Base-by-base conservation (phyloP, 2,329 filamentous ascomycete species). In the Coniella lustricola region DNA sequence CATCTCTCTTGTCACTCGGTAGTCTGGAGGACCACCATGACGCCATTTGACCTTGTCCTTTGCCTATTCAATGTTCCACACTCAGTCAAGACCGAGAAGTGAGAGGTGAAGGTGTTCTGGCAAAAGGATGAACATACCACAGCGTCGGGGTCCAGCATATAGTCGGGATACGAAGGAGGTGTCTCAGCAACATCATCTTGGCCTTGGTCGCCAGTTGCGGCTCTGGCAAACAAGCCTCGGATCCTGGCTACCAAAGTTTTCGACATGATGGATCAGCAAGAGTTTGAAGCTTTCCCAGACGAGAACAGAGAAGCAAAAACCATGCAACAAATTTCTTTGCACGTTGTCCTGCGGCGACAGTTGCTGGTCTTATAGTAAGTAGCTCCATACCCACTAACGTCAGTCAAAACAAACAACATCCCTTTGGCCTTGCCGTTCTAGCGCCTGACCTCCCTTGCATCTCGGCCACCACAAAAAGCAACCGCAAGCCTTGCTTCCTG, bases 21-120 rank as follows among this genome's bases (percentile, higher is more conserved):
- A 85, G 59, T 85, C 80, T 1, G 82, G 82, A 35, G 77, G 70
- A 46, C 65, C 64, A 9, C 77, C 77, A 62, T 82, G 77, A 39
- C 81, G 69, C 81, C 81, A 85, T 47, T 71, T 67, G 10, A 74
- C 76, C 10, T 72, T 62, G 41, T 81, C 77, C 44, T 72, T 70
- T 44, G 48, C 45, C 50, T 52, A 21, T 20, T n/a, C 17, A 17
- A 13, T 10, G 14, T 7, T 25, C n/a, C 34, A 32, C 9, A 10
- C 25, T 52, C 39, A 52, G 50, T 25, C 22, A 29, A 43, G 46
- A 13, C 16, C n/a, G n/a, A n/a, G n/a, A n/a, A n/a, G n/a, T 21
- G 14, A n/a, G 18, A 9, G 8, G 14, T 21, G n/a, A 14, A 4
- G 1, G 21, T 25, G 25, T 10, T n/a, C 21, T 9, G 32, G n/a